Evolutionary conservation across 2,329 filamentous ascomycete genomes (phyloP), one percentile per base, ranked within the genome.

Genomic region (Scedosporium minutisporum): DNA sequence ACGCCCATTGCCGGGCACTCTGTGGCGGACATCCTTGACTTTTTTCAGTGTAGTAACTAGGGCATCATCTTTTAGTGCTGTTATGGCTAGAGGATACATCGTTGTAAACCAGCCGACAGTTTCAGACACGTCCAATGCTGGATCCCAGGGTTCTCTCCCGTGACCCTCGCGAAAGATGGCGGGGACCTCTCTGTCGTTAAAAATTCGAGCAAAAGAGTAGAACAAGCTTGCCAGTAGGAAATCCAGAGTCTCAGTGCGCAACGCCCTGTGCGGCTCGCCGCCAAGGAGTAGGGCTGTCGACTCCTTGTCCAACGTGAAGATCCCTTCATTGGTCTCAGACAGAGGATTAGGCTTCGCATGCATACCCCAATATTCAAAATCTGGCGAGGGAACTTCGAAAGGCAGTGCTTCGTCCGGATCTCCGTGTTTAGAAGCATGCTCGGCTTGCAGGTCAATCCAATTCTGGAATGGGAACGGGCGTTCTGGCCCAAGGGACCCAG

Each of bases 31-130:
- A 62, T 78, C 74, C 63, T 78, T 77, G 25, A 72, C 29, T n/a
- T 23, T 57, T 23, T 27, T 38, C 6, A 57, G 53, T 14, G 16
- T 53, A 14, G 18, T 3, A 53, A 53, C 18, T 16, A 53, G 18
- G 48, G 33, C 33, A 38, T 38, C 33, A 38, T 6, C 44, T 48
- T 18, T 14, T 48, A 10, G 14, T 48, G 44, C 44, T 16, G 44
- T 7, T 18, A 48, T 23, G 16, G 16, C 16, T 5, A 73, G 62
- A 1, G 74, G 73, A 25, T 65, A 68, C n/a, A 76, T 65, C 1
- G 71, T 71, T 1, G 74, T 75, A 64, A 76, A 76, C 74, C 74
- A 76, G 10, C 74, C 75, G 1, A 76, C 71, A 1, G 73, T 76
- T 14, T 68, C 59, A 3, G 72, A 69, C 1, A 73, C 61, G 62